A percentile compares a stretch with the other conserved stretches of the same genome.
phyloP scores from a whole-genome alignment of 768 basidiomycete species.

The Calvatia gigantea region DNA sequence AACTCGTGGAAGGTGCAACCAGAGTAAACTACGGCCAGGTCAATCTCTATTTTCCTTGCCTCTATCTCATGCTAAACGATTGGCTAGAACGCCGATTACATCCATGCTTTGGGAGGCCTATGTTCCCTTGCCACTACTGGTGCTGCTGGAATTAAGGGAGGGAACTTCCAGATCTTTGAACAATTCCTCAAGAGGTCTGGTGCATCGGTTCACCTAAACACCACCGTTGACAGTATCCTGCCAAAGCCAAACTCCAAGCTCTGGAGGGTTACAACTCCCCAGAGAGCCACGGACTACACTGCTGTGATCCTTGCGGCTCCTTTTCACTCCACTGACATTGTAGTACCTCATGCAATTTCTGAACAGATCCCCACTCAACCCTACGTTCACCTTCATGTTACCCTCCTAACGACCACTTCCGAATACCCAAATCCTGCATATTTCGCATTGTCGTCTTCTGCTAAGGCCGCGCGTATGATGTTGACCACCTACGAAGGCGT shows the following conservation, averaged over 20 bases:
- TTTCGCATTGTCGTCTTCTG: conserved; percentile 52
- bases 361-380: conserved; percentile 62
- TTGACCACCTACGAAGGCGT: conserved; percentile 70
- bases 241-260: conserved; percentile 32
- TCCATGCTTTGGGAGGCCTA: conserved; percentile 77
- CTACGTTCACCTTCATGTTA: conserved; percentile 86
- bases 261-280: conserved; percentile 51
- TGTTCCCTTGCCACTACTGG: conserved; percentile 69
- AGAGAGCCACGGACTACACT: conserved; percentile 53
- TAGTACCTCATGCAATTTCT: conserved; percentile 43
- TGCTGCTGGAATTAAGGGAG: conserved; percentile 66
- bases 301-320: conserved; percentile 87
- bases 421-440: conserved; percentile 58
- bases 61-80: conserved; percentile 1
- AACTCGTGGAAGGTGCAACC: conserved; percentile 78
- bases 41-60: conserved; percentile 11
- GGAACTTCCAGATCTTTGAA: conserved; percentile 85
- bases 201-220: conserved; percentile 69
- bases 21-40: conserved; percentile 86
- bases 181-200: conserved; percentile 68
- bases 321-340: conserved; percentile 64
- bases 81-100: conserved; percentile 55
- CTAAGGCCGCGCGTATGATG: conserved; percentile 55
- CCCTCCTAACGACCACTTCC: conserved; percentile 78
- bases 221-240: conserved; percentile 55